Conservation (phyloP, 106 monocot species). For the Xerophyta viscosa region DNA sequence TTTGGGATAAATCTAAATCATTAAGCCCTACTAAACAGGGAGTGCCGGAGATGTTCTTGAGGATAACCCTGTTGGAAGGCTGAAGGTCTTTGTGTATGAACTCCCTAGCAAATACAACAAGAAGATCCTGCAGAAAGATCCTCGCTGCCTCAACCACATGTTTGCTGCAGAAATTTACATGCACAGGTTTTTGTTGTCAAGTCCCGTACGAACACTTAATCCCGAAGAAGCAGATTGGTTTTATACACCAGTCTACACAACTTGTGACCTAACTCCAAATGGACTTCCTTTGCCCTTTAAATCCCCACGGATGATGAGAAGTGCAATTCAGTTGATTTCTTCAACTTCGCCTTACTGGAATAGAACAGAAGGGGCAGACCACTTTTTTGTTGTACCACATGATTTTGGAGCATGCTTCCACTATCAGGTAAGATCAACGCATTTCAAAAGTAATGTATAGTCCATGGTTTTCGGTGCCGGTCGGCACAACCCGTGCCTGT, state of each 20-base stretch:
- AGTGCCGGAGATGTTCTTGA: constrained; percentile 80
- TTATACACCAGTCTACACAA: constrained; percentile 75
- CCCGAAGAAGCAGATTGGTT: constrained; percentile 93
- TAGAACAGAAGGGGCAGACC: constrained; percentile 76
- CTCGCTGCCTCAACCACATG: constrained; percentile 85
- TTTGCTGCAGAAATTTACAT: constrained; percentile 93
- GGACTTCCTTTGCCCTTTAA: constrained; percentile 83
- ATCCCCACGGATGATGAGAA: constrained; percentile 78
- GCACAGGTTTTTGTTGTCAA: constrained; percentile 79
- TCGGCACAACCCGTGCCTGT: too few relatives aligned
- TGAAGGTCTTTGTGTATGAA: constrained; percentile 85
- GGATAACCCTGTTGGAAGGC: constrained; percentile 72
- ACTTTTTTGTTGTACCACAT: constrained; percentile 78
- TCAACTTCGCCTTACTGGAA: constrained; percentile 86
- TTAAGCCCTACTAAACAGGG: constrained; percentile 16
- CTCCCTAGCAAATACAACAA: constrained; percentile 89
- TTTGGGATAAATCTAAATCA: too few relatives aligned
- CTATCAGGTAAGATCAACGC: constrained; percentile 85
- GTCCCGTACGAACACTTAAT: constrained; percentile 71
- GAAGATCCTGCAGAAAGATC: constrained; percentile 74
- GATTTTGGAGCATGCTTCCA: constrained; percentile 88
- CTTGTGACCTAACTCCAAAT: constrained; percentile 63
- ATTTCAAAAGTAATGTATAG: too few relatives aligned
- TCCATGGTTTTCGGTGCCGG: too few relatives aligned
- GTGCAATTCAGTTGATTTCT: constrained; percentile 65